Base-by-base conservation (phyloP, 1,139 yeast genomes). In the Pichia norvegensis region DNA sequence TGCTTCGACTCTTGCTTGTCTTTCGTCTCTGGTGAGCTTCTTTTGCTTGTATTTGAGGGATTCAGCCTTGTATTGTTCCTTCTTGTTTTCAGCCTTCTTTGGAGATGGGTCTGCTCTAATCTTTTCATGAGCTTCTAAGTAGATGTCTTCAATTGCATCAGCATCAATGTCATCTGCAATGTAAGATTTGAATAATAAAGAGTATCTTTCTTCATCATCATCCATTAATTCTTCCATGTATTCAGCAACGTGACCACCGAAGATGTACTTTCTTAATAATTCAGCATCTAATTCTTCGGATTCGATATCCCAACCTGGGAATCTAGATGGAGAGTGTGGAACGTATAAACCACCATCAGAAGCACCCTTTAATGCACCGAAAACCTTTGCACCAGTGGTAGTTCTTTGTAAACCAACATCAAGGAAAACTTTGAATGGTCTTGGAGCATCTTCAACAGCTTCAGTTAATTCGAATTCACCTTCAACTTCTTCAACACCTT, bases 251-350 rank as follows among this genome's bases (percentile, higher is more conserved):
- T 92, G 98, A 72, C 97, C 97, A 78, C 95, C 98, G 70, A 90
- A 85, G 81, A 92, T 92, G 95, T 94, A 90, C 46, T 54, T 51
- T 55, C 97, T 88, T 75, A 94, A 85, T 64, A 82, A 75, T 71
- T 94, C 98, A 66, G 97, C 88, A 70, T 92, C 98, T 68, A 94
- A 83, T 77, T 92, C 98, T 78, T 90, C 96, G 65, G 85, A 70
- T 79, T 92, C 99, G 67, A 90, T 85, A 76, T 92, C 99, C 95
- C 92, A 92, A 78, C 98, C 99, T 75, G 99, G 99, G 96, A 90
- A 92, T 85, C 98, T 90, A 83, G 90, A 90, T 69, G 95, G 85
- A 64, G 95, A 87, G 90, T 92, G 99, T 63, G 99, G 99, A 70
- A 92, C 80, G 90, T 85, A 87, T 68, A 92, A 80, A 67, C 99